Conservation (phyloP, 306 rosid genomes). For the Quercus dentata region DNA sequence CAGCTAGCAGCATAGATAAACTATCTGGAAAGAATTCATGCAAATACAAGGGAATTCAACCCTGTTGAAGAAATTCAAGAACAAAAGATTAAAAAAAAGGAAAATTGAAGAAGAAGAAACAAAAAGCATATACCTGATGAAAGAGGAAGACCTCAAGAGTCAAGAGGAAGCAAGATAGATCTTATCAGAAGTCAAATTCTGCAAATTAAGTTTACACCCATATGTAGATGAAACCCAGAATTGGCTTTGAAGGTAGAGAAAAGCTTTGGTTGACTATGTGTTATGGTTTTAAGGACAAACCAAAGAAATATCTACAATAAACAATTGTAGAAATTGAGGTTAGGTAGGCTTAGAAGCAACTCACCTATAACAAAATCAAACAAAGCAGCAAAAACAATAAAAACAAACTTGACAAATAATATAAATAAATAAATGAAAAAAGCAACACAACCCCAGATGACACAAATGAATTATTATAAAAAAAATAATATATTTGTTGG, state of each 20-base stretch:
- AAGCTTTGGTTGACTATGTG: slow-evolving; percentile 26
- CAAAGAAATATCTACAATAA: slow-evolving; percentile 12
- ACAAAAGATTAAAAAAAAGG: not conserved
- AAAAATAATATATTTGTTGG: not conserved
- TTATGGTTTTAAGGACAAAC: slow-evolving; percentile 8
- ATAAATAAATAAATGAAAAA: slow-evolving; percentile 9
- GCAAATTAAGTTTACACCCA: slow-evolving; percentile 19
- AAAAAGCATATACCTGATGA: slow-evolving; percentile 31
- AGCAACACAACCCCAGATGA: not conserved
- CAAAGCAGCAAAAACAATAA: not conserved
- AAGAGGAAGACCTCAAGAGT: slow-evolving; percentile 18
- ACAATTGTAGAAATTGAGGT: slow-evolving; percentile 15
- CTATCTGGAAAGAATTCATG: not conserved
- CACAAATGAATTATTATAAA: not conserved
- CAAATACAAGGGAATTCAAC: slow-evolving; percentile 3
- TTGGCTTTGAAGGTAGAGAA: slow-evolving; percentile 18
- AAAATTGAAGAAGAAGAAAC: slow-evolving; percentile 5
- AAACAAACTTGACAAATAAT: slow-evolving; percentile 10
- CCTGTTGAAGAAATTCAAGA: not conserved
- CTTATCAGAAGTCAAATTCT: slow-evolving; percentile 14
- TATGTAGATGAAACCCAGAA: slow-evolving; percentile 32
- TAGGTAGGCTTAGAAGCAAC: slow-evolving; percentile 40
- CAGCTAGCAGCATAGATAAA: not conserved
- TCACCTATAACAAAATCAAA: slow-evolving; percentile 16
- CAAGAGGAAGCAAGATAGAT: slow-evolving; percentile 14